These are phyloP conservation scores for Blepharisma stoltei DNA, from an alignment of 73 alveolate species.

Conservation along the genomic window DNA sequence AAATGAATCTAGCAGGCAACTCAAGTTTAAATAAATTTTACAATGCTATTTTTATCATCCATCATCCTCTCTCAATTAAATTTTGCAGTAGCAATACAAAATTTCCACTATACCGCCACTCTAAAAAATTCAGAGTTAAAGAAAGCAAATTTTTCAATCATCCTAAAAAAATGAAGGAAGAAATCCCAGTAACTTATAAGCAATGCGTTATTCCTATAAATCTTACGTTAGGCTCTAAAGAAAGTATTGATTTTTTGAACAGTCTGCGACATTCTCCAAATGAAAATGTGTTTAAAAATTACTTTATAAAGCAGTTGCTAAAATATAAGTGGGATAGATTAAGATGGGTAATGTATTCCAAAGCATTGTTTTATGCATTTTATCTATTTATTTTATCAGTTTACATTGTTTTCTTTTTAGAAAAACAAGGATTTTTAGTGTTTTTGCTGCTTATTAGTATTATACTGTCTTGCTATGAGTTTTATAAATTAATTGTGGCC, in stretches of 20 bases:
- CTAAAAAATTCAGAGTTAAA: not conserved
- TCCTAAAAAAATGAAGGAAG: not conserved
- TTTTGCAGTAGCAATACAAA: not conserved
- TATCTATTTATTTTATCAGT: not conserved
- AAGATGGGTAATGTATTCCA: not conserved
- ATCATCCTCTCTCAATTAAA: not conserved
- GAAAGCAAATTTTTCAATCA: not conserved
- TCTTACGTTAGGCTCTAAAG: constrained; percentile 18
- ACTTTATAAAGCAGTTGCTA: not conserved
- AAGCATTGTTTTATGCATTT: not conserved
- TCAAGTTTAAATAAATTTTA: not conserved
- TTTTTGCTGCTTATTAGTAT: not conserved
- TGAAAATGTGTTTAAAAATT: not conserved
- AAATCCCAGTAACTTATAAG: not conserved
- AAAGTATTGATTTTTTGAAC: not conserved
- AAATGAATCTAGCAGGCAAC: not conserved
- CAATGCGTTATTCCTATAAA: constrained; percentile 9
- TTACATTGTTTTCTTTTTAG: not conserved
- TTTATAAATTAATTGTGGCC: not conserved
- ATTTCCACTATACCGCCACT: not conserved
- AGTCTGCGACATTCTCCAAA: constrained; percentile 7
- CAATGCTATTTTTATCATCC: not conserved
- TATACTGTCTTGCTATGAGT: not conserved
- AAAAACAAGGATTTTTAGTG: not conserved
- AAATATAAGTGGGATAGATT: not conserved